Evolutionary conservation across 495 filamentous ascomycete species (phyloP), one percentile per base, ranked within the genome.

Genomic region (Glarea lozoyensis): DNA sequence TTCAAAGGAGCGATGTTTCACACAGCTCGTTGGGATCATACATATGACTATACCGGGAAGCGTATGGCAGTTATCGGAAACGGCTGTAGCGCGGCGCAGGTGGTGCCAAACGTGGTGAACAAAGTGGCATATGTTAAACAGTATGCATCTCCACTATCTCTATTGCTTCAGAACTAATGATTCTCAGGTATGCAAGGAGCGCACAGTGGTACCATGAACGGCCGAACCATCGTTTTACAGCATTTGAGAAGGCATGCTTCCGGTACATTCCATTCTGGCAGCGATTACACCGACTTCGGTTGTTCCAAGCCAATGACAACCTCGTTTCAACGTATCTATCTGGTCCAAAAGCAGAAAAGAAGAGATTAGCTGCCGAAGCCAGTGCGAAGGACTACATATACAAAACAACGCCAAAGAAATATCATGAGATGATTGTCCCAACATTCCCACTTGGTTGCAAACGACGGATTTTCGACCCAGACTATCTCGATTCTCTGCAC

Each of bases 11-110:
- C 57, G 1, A 63, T 79, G 32, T 67, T 77, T 31, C 79, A 83
- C 47, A 73, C 79, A 1, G 72, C 75, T 4, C 56, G 71, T 18
- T 83, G 79, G 79, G 47, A 72, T 29, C 48, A 62, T 11, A 49
- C 56, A 4, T 50, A 71, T 12, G 59, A 72, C 24, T 54, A 77
- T 23, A 48, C 52, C 5, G 63, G 60, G 13, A 81, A 80, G 48
- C 56, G 70, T 31, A 69, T 83, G 4, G 63, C 78, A 29, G 63
- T 83, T 17, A 55, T 83, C 38, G 79, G 79, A 3, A 78, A 78
- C 10, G 79, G 79, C 7, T 83, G 77, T 54, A 75, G 55, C 17
- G 67, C 62, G 3, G 57, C 65, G 13, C 66, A 70, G 46, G 58
- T 70, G 10, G 65, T 70, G 21, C 66, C 67, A 4, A 33, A 33